phyloP scores from a whole-genome alignment of 306 rosid species.

The Pachyrhizus erosus region DNA sequence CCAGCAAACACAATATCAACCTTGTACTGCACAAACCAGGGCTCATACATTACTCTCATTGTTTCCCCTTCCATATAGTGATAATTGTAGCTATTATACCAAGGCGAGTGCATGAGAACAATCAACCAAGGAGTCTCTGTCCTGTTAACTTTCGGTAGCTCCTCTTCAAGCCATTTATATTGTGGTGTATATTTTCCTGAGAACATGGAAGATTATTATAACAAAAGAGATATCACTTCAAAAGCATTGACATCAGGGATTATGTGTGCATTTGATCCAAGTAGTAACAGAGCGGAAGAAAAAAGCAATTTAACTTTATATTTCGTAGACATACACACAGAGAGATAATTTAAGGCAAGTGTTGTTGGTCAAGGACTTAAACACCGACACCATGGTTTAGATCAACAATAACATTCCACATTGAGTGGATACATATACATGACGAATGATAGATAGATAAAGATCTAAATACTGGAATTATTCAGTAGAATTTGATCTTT shows the following conservation, averaged over 20 bases:
- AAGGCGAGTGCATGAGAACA: conserved; percentile 77
- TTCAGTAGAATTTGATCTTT: conserved; percentile 48
- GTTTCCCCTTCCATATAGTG: conserved; percentile 96
- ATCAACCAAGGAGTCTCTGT: conserved; percentile 90
- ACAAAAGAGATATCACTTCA: neutral
- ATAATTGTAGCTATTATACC: conserved; percentile 74
- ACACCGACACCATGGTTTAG: neutral
- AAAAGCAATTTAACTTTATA: conserved; percentile 9
- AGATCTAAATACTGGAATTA: conserved; percentile 50
- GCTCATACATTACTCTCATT: conserved; percentile 83
- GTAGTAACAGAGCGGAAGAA: neutral
- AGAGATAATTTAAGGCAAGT: neutral
- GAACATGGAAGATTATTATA: neutral
- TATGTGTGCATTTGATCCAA: conserved; percentile 2
- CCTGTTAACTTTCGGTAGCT: conserved; percentile 77
- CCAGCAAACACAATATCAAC: conserved; percentile 88
- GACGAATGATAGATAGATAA: conserved; percentile 32
- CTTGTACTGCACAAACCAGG: conserved; percentile 74
- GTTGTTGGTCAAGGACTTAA: conserved; percentile 31
- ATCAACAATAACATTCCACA: neutral
- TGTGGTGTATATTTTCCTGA: conserved; percentile 90
- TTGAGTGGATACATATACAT: neutral
- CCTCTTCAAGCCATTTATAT: conserved; percentile 73
- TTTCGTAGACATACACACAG: neutral
- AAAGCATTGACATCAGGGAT: neutral